Percentiles rank a stretch among this genome's conserved stretches.
Evolutionary conservation across 805 yeast genomes (phyloP).

Genomic region (Cyberlindnera amylophila): DNA sequence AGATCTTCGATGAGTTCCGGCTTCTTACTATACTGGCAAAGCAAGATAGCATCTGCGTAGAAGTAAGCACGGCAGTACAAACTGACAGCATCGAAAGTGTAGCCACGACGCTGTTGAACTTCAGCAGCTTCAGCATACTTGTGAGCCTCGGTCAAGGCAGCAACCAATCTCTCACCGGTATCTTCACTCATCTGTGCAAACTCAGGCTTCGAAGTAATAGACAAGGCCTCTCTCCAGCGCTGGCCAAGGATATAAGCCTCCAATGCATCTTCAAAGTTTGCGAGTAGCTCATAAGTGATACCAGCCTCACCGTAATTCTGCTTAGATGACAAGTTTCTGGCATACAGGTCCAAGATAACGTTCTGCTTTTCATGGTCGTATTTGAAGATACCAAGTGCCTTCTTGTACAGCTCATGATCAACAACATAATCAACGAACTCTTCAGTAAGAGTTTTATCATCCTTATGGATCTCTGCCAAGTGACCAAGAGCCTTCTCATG

Average conservation of each 20-base stretch:
- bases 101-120: slow-evolving; percentile 60
- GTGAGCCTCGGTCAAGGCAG: slow-evolving; percentile 61
- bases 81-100: slow-evolving; percentile 58
- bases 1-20: slow-evolving; percentile 49
- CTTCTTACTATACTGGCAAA: slow-evolving; percentile 44
- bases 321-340: slow-evolving; percentile 51
- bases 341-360: slow-evolving; percentile 55
- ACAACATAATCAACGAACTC: slow-evolving; percentile 70
- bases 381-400: slow-evolving; percentile 61
- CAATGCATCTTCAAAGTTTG: slow-evolving; percentile 54
- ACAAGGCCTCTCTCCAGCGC: slow-evolving; percentile 81
- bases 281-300: slow-evolving; percentile 67
- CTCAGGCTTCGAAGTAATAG: slow-evolving; percentile 46
- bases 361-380: slow-evolving; percentile 53
- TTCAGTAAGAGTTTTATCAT: slow-evolving; percentile 33
- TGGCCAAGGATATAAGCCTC: slow-evolving; percentile 66
- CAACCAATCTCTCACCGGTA: slow-evolving; percentile 58
- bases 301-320: slow-evolving; percentile 75
- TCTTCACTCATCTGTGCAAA: slow-evolving; percentile 38
- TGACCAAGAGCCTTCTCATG: slow-evolving; percentile 66
- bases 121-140: slow-evolving; percentile 78
- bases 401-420: slow-evolving; percentile 63
- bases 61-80: slow-evolving; percentile 70
- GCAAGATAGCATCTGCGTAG: slow-evolving; percentile 72
- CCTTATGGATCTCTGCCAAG: slow-evolving; percentile 45